Conservation (phyloP, 192 early-diverging fungal genomes). For the Entomortierella parvispora region DNA sequence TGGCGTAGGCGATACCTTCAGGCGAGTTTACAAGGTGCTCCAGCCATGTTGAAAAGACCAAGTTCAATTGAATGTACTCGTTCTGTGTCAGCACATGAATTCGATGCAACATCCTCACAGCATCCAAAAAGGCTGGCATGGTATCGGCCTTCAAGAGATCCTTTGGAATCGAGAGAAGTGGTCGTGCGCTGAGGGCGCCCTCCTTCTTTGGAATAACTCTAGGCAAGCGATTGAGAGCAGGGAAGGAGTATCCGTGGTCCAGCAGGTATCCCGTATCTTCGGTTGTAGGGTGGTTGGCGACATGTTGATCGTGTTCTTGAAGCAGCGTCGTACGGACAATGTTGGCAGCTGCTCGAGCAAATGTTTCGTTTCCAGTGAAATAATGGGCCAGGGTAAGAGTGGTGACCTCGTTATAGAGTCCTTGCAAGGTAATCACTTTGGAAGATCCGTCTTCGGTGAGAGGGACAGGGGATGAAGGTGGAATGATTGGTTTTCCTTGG, state of each 20-base stretch:
- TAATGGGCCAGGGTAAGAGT: conserved; percentile 63
- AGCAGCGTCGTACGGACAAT: conserved; percentile 62
- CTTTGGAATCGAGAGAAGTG: conserved; percentile 50
- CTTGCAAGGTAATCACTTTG: conserved; percentile 38
- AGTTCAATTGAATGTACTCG: conserved; percentile 64
- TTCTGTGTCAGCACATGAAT: conserved; percentile 64
- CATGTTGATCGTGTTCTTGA: conserved; percentile 60
- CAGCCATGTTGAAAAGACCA: conserved; percentile 60
- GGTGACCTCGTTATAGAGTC: conserved; percentile 63
- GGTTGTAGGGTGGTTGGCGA: conserved; percentile 50
- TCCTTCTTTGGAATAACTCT: conserved; percentile 58
- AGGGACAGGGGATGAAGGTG: conserved; percentile 3
- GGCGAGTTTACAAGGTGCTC: conserved; percentile 66
- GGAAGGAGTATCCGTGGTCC: conserved; percentile 74
- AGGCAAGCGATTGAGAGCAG: conserved; percentile 61
- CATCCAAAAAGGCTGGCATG: conserved; percentile 60
- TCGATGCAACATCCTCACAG: conserved; percentile 60
- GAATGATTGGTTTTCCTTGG: conserved; percentile 32
- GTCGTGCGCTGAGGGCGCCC: conserved; percentile 25
- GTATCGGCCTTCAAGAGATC: conserved; percentile 62
- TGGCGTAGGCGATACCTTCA: conserved; percentile 60
- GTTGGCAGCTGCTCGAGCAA: conserved; percentile 65
- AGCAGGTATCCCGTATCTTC: conserved; percentile 61
- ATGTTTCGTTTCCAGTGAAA: conserved; percentile 61
- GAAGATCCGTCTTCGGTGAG: conserved; percentile 30